Evolutionary conservation across 2,329 filamentous ascomycete genomes (phyloP).

Genomic region (Dryadomyces quercus-mongolicae): DNA sequence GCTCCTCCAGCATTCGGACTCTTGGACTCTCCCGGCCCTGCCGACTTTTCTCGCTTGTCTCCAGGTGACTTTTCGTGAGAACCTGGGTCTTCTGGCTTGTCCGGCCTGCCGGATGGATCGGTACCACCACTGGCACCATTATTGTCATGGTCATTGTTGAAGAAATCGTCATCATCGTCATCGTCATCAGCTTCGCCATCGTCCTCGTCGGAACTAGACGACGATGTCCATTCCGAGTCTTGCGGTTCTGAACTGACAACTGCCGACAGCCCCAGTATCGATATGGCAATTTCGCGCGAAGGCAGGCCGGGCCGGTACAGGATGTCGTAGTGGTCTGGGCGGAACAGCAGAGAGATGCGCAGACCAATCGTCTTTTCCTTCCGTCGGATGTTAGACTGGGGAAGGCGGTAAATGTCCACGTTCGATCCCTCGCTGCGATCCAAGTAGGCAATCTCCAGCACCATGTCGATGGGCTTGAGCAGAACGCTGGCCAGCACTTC

Average conservation of each 20-base stretch:
- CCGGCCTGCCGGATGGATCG: background rate
- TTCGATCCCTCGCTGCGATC: constrained; percentile 70
- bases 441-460: constrained; percentile 81
- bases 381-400: constrained; percentile 12
- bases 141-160: background rate
- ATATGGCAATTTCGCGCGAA: background rate
- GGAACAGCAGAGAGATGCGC: constrained; percentile 49
- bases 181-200: background rate
- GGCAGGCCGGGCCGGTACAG: constrained; percentile 44
- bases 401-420: constrained; percentile 60
- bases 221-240: background rate
- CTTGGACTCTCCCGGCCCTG: too few relatives aligned
- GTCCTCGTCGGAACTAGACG: background rate
- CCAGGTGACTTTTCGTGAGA: background rate
- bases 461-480: constrained; percentile 65
- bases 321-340: constrained; percentile 84
- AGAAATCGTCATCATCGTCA: background rate
- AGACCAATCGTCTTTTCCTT: constrained; percentile 27
- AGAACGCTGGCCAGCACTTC: constrained; percentile 66
- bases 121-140: background rate
- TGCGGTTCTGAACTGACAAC: background rate
- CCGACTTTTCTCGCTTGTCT: background rate
- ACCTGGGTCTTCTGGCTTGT: background rate
- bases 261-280: background rate
- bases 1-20: too few relatives aligned